Conservation (phyloP, 345 rosid species). For the Brassica nigra region DNA sequence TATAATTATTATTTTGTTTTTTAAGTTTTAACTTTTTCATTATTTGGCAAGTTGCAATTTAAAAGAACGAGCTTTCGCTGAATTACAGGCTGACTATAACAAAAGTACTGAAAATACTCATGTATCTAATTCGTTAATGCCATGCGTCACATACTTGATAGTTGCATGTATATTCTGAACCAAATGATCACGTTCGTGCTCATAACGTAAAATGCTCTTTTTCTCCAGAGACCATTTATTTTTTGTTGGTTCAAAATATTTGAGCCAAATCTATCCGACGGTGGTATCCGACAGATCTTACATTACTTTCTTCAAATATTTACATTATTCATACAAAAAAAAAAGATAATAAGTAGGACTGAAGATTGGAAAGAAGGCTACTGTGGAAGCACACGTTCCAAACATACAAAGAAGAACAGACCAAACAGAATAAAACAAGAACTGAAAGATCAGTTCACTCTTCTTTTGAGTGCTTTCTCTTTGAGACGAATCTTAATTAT, state of each 20-base stretch:
- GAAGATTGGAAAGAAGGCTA: neutral
- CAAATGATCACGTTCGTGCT: neutral
- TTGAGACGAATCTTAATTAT: conserved; percentile 18
- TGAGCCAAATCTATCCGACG: neutral
- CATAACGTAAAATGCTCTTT: conserved; percentile 11
- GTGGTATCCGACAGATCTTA: conserved; percentile 8
- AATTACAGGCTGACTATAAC: neutral
- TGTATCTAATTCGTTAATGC: conserved; percentile 3
- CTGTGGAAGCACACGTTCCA: conserved; percentile 49
- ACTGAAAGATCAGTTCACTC: conserved; percentile 38
- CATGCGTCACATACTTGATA: conserved; percentile 1
- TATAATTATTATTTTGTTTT: conserved; percentile 24
- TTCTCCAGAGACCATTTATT: neutral
- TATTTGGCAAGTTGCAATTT: conserved; percentile 20
- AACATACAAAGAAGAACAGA: conserved; percentile 41
- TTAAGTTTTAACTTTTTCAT: conserved; percentile 10
- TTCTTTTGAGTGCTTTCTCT: conserved; percentile 35
- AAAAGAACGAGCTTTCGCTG: neutral
- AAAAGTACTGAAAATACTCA: neutral
- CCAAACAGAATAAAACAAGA: conserved; percentile 41
- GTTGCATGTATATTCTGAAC: neutral
- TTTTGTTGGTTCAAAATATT: neutral
- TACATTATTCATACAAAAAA: neutral
- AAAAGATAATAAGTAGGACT: neutral
- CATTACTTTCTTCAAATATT: neutral